These are phyloP conservation scores for Paraphoma sp. DNA, from an alignment of 2,329 filamentous ascomycete species.

Conservation along the genomic window DNA sequence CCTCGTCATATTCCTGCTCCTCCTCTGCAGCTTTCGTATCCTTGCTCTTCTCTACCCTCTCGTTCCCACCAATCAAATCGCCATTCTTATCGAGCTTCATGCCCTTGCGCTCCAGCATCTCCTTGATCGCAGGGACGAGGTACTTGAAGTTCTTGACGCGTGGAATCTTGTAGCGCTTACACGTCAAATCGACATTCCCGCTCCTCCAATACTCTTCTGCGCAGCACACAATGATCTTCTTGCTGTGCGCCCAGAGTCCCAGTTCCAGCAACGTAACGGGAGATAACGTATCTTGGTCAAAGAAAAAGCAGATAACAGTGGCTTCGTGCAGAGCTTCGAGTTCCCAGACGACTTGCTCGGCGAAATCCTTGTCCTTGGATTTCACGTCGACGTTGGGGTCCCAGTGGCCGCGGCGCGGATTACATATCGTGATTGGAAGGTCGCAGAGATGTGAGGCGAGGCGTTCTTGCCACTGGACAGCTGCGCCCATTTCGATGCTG, in stretches of 20 bases:
- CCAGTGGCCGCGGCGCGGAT: slow-evolving; percentile 66
- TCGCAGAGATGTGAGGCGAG: slow-evolving; percentile 51
- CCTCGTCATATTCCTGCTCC: neutral
- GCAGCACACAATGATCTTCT: slow-evolving; percentile 62
- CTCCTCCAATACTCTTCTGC: slow-evolving; percentile 61
- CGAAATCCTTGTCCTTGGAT: slow-evolving; percentile 52
- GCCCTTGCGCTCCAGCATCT: slow-evolving; percentile 39
- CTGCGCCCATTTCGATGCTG: slow-evolving; percentile 56
- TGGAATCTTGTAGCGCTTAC: slow-evolving; percentile 55
- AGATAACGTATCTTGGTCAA: slow-evolving; percentile 60
- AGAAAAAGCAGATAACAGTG: slow-evolving; percentile 64
- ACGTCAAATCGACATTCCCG: slow-evolving; percentile 68
- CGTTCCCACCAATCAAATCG: slow-evolving; percentile 6
- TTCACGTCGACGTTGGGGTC: slow-evolving; percentile 59
- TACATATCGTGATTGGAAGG: slow-evolving; percentile 61
- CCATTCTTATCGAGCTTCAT: slow-evolving; percentile 25
- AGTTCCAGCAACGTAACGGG: slow-evolving; percentile 68
- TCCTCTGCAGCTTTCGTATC: neutral
- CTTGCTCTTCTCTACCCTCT: neutral
- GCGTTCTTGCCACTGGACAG: slow-evolving; percentile 60
- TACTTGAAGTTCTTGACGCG: slow-evolving; percentile 53
- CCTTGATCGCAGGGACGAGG: slow-evolving; percentile 47
- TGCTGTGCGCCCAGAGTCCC: slow-evolving; percentile 57
- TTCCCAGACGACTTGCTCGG: slow-evolving; percentile 67
- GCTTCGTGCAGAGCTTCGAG: slow-evolving; percentile 62